phyloP scores from a whole-genome alignment of 495 filamentous ascomycete species.

The Darksidea phi region DNA sequence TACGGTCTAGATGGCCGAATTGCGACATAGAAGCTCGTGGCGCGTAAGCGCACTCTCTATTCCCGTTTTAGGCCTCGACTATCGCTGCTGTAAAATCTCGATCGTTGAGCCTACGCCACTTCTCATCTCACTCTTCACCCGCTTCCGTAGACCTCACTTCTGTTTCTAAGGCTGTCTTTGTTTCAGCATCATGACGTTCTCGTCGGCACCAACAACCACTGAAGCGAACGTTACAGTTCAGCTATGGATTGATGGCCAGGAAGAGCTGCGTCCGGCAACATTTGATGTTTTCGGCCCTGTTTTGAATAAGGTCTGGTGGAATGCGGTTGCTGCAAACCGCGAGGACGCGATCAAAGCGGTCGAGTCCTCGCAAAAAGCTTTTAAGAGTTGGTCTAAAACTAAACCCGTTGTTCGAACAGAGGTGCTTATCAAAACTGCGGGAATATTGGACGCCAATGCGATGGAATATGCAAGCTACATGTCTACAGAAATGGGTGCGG shows the following conservation, averaged over 20 bases:
- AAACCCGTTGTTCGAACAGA: constrained; percentile 57
- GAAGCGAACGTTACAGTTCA: background rate
- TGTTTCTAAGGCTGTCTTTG: too few relatives aligned
- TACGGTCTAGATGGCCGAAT: too few relatives aligned
- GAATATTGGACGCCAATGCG: constrained; percentile 58
- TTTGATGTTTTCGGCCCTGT: background rate
- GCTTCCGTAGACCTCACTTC: too few relatives aligned
- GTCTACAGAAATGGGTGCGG: constrained; percentile 65
- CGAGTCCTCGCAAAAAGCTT: constrained; percentile 47
- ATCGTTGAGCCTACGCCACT: too few relatives aligned
- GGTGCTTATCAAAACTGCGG: constrained; percentile 49
- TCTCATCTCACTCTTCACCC: too few relatives aligned
- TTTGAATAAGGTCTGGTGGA: background rate
- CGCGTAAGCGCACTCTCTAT: too few relatives aligned
- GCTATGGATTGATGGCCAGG: background rate
- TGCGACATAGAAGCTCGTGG: too few relatives aligned
- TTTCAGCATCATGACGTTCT: too few relatives aligned
- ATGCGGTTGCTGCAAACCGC: background rate
- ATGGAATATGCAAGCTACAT: constrained; percentile 63
- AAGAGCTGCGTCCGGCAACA: background rate
- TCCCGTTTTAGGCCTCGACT: too few relatives aligned
- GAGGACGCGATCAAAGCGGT: background rate
- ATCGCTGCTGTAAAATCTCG: too few relatives aligned
- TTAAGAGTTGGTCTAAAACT: constrained; percentile 64
- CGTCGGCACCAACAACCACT: background rate